phyloP scores from a whole-genome alignment of 148 eudicot genomes.

The Rhododendron vialii region DNA sequence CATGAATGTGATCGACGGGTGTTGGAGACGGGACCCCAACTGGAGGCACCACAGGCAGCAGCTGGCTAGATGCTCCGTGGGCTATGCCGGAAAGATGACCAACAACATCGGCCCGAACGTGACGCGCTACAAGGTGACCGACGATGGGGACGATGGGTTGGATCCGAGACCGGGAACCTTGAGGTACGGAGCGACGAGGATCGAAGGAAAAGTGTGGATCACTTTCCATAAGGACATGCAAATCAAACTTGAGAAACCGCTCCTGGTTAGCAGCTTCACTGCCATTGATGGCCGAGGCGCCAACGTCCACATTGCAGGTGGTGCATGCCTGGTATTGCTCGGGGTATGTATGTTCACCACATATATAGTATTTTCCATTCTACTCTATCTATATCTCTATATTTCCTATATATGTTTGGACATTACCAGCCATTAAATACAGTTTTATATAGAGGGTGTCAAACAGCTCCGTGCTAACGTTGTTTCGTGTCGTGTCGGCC shows the following conservation, averaged over 20 bases:
- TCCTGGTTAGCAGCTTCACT: constrained; percentile 50
- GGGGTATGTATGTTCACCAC: constrained; percentile 43
- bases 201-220: constrained; percentile 57
- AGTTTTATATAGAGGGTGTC: too few species aligned
- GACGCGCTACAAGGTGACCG: constrained; percentile 45
- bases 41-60: constrained; percentile 50
- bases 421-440: too few species aligned
- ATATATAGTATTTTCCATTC: background rate
- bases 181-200: constrained; percentile 45
- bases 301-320: constrained; percentile 43
- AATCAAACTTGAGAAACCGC: constrained; percentile 45
- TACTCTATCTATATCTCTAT: background rate
- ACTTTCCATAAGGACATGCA: constrained; percentile 50
- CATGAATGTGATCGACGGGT: constrained; percentile 57
- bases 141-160: constrained; percentile 46
- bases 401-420: too few species aligned
- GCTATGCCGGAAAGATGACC: constrained; percentile 63
- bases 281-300: constrained; percentile 71
- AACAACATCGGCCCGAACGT: constrained; percentile 36
- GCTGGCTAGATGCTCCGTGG: constrained; percentile 53
- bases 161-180: constrained; percentile 58
- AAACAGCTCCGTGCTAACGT: too few species aligned
- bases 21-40: constrained; percentile 55
- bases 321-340: constrained; percentile 47
- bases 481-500: too few species aligned